Evolutionary conservation across 805 yeast genomes (phyloP), one percentile per base, ranked within the genome.

Genomic region (Candida quercuum): DNA sequence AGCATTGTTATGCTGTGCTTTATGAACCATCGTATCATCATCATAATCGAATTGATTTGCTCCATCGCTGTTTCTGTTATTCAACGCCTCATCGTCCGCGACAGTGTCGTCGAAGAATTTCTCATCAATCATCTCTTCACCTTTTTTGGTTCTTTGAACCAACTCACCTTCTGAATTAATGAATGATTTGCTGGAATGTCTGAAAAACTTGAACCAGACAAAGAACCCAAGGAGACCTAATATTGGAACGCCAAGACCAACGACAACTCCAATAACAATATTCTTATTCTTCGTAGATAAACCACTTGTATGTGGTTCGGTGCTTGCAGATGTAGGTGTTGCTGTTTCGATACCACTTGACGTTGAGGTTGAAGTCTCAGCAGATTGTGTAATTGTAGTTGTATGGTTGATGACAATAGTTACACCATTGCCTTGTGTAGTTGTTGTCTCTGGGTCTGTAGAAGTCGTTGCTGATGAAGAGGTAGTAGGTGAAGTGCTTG

Each of bases 221-320:
- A 40, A 31, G 18, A 42, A 19, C 1, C 33, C 21, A 5, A 55
- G 25, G 0, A 43, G 41, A 1, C 54, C 19, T 3, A 78, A 53
- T 1, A 75, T 34, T 5, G 88, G 83, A 2, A 81, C 76, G 37
- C 86, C 86, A 12, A 81, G 67, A 33, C 86, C 88, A 4, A 81
- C 79, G 24, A 76, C 80, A 36, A 78, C 77, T 33, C 88, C 88
- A 36, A 80, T 72, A 12, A 79, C 75, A 24, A 81, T 69, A 38
- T 70, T 69, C 37, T 72, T 67, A 43, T 72, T 60, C 19, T 51
- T 43, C n/a, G 60, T 51, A 1, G 78, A 67, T 5, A 77, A 54
- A 0, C 80, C 79, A 2, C 44, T 29, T 30, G 52, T 32, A 26
- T 34, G 15, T 14, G 43, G 37, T 8, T 29, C 23, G 4, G 35